phyloP scores from a whole-genome alignment of 2,329 filamentous ascomycete species.

The Xylariaceae sp. region DNA sequence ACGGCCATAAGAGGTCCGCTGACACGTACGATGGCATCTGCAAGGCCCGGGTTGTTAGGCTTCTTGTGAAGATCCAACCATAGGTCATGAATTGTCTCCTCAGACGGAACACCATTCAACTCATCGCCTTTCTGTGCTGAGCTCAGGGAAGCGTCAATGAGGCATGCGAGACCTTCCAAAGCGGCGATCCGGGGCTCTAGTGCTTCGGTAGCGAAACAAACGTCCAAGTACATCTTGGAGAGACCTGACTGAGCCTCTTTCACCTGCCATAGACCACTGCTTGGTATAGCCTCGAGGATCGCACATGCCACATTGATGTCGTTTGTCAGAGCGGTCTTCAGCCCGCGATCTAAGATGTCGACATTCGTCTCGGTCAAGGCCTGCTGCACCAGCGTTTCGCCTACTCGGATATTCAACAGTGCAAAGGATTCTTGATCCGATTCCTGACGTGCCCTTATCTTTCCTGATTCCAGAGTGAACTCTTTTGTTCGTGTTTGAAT shows the following conservation, averaged over 20 bases:
- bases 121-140: slow-evolving; percentile 14
- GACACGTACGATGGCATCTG: slow-evolving; percentile 44
- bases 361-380: slow-evolving; percentile 20
- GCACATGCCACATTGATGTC: slow-evolving; percentile 40
- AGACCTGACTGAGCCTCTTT: slow-evolving; percentile 32
- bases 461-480: not conserved
- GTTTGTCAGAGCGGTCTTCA: slow-evolving; percentile 36
- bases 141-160: slow-evolving; percentile 40
- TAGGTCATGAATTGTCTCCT: slow-evolving; percentile 34
- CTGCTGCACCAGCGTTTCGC: slow-evolving; percentile 33
- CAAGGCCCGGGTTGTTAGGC: slow-evolving; percentile 43
- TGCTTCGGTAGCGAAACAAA: slow-evolving; percentile 36
- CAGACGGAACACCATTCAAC: slow-evolving; percentile 31
- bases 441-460: slow-evolving; percentile 1
- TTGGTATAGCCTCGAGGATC: slow-evolving; percentile 37
- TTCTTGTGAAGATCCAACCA: slow-evolving; percentile 38
- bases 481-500: not conserved
- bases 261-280: slow-evolving; percentile 20
- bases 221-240: slow-evolving; percentile 40
- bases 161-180: slow-evolving; percentile 42
- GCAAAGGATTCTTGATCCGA: slow-evolving; percentile 15
- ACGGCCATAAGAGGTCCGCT: slow-evolving; percentile 43
- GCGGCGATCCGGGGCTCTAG: slow-evolving; percentile 45
- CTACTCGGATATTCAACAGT: slow-evolving; percentile 23
- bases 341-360: slow-evolving; percentile 27